Evolutionary conservation across 805 yeast genomes (phyloP).

Genomic region (Lipomyces mesembrius): DNA sequence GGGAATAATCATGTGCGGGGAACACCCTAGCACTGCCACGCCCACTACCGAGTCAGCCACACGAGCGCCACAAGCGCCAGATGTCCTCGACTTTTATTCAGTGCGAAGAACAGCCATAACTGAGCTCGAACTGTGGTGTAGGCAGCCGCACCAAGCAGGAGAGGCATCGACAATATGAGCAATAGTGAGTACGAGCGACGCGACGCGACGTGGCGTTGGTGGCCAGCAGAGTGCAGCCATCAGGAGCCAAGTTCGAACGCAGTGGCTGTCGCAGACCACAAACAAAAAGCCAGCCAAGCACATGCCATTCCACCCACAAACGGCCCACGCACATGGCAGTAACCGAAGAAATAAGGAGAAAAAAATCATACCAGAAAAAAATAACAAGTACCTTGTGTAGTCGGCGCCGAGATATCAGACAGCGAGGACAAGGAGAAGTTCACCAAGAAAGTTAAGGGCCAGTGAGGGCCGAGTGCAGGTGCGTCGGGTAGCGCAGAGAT

Average conservation of each 20-base stretch:
- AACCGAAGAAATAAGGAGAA: too few species aligned
- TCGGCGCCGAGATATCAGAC: neutral
- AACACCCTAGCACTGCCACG: too few species aligned
- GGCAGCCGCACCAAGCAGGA: neutral
- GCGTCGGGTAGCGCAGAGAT: neutral
- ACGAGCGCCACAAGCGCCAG: too few species aligned
- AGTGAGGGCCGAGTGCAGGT: neutral
- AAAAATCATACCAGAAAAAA: neutral
- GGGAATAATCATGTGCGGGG: too few species aligned
- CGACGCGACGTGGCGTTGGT: neutral
- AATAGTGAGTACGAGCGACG: neutral
- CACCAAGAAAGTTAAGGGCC: too few species aligned
- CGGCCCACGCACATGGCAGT: neutral
- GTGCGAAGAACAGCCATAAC: neutral
- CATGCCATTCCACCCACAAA: neutral
- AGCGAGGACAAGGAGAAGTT: neutral
- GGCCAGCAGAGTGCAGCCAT: neutral
- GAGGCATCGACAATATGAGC: neutral
- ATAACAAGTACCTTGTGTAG: neutral
- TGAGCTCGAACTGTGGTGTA: neutral
- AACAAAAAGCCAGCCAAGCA: neutral
- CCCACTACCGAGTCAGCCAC: too few species aligned
- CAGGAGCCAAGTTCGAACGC: neutral
- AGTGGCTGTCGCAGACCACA: neutral
- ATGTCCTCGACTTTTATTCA: too few species aligned